These are phyloP conservation scores for Xylaria cubensis DNA, from an alignment of 495 filamentous ascomycete genomes.

Conservation along the genomic window DNA sequence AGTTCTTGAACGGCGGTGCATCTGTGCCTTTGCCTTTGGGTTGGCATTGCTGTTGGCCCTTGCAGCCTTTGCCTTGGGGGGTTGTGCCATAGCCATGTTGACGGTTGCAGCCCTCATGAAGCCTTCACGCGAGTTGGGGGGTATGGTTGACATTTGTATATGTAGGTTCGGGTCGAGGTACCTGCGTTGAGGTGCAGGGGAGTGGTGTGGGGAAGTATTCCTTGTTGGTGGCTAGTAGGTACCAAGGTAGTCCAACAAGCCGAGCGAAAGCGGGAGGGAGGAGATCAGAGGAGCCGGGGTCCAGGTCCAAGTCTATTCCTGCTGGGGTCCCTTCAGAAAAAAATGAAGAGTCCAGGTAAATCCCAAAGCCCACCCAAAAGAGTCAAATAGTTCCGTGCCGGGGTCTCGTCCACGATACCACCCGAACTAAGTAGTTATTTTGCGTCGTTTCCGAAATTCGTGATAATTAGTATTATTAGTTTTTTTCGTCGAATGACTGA, in stretches of 20 bases:
- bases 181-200: conserved; percentile 50
- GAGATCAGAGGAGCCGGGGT: conserved; percentile 42
- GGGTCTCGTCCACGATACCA: conserved; percentile 36
- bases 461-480: conserved; percentile 50
- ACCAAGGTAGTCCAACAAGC: conserved; percentile 39
- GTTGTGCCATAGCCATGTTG: conserved; percentile 63
- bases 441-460: conserved; percentile 36
- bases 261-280: conserved; percentile 58
- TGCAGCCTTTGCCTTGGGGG: conserved; percentile 60
- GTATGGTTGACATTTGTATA: conserved; percentile 70
- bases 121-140: conserved; percentile 61
- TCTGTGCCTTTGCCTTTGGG: conserved; percentile 73
- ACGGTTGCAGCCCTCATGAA: conserved; percentile 58
- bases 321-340: conserved; percentile 38
- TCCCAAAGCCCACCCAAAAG: conserved; percentile 40
- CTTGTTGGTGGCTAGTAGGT: conserved; percentile 29
- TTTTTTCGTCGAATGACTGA: conserved; percentile 54
- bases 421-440: conserved; percentile 26
- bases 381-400: conserved; percentile 37
- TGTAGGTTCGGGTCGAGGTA: conserved; percentile 46
- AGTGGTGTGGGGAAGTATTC: conserved; percentile 45
- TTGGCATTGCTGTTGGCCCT: conserved; percentile 59
- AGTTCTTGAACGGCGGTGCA: conserved; percentile 92
- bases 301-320: conserved; percentile 44
- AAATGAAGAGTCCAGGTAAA: conserved; percentile 25